These are phyloP conservation scores for Pugionium dolabratum DNA, from an alignment of 345 rosid genomes.

Conservation along the genomic window DNA sequence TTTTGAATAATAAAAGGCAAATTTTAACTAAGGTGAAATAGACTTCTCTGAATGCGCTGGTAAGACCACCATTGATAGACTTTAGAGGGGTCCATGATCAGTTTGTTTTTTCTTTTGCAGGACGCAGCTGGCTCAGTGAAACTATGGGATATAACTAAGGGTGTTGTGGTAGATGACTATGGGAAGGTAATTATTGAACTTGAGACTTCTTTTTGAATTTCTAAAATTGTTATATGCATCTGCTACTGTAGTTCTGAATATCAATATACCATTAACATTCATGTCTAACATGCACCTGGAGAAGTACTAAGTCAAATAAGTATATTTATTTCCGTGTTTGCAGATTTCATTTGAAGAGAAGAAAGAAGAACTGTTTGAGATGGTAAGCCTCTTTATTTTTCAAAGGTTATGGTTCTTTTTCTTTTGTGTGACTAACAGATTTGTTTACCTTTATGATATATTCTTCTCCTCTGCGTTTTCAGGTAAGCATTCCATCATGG, in stretches of 20 bases:
- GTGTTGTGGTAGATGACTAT: constrained; percentile 81
- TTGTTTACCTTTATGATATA: constrained; percentile 20
- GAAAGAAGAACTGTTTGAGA: constrained; percentile 91
- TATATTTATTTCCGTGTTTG: constrained; percentile 25
- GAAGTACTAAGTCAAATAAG: constrained; percentile 13
- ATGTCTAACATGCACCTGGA: constrained; percentile 17
- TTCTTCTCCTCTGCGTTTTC: constrained; percentile 27
- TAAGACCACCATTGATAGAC: constrained; percentile 15
- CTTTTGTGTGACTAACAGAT: constrained; percentile 6
- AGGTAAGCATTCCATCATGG: constrained; percentile 99
- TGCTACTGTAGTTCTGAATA: not conserved
- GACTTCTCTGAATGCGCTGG: constrained; percentile 14
- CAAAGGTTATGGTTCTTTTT: constrained; percentile 9
- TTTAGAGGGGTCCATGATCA: constrained; percentile 15
- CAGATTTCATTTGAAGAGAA: constrained; percentile 92
- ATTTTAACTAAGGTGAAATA: constrained; percentile 84
- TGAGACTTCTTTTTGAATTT: constrained; percentile 10
- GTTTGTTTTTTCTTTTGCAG: constrained; percentile 48
- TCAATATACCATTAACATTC: not conserved
- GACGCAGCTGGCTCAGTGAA: constrained; percentile 90
- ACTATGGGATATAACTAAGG: constrained; percentile 95
- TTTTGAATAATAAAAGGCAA: constrained; percentile 93
- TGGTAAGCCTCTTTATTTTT: constrained; percentile 51
- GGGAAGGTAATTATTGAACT: constrained; percentile 65
- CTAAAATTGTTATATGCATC: constrained; percentile 11